A percentile compares a stretch with the other conserved stretches of the same genome.
These are phyloP conservation scores for Eucalyptus brandiana DNA, from an alignment of 345 rosid genomes.

Conservation along the genomic window DNA sequence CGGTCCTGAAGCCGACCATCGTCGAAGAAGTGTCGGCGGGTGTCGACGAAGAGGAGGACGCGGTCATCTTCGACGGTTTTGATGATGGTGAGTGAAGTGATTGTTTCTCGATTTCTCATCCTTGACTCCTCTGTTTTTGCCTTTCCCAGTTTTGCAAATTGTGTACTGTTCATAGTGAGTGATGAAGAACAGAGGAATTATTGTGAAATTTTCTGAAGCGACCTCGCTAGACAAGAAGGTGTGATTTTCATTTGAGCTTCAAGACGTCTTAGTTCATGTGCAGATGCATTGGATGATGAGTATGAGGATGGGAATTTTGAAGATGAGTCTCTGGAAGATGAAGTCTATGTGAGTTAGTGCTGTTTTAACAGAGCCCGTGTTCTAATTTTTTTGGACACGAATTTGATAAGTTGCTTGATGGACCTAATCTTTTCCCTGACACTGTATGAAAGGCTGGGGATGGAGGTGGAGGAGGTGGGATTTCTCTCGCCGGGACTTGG, in stretches of 20 bases:
- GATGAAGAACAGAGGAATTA: background rate
- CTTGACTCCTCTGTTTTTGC: background rate
- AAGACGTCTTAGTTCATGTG: background rate
- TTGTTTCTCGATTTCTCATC: background rate
- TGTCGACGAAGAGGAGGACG: conserved; percentile 19
- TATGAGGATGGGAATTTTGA: conserved; percentile 18
- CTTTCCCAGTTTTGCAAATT: background rate
- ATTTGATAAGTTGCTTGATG: background rate
- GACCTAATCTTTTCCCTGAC: background rate
- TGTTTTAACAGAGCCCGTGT: background rate
- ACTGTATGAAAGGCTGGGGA: conserved; percentile 51
- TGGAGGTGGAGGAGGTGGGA: conserved; percentile 85
- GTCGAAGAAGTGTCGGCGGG: conserved; percentile 30
- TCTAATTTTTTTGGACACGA: background rate
- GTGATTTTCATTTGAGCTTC: background rate
- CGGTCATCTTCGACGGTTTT: conserved; percentile 31
- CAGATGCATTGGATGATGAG: conserved; percentile 30
- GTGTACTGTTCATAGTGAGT: background rate
- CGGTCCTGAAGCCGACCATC: conserved; percentile 23
- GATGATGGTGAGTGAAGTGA: conserved; percentile 31
- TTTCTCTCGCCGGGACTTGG: conserved; percentile 67
- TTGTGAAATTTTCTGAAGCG: background rate
- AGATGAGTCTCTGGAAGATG: conserved; percentile 28
- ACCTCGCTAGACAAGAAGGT: background rate
- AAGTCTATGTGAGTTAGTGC: conserved; percentile 42